Evolutionary conservation across 257 asterid species (phyloP).

Genomic region (Thymus mandschuricus): DNA sequence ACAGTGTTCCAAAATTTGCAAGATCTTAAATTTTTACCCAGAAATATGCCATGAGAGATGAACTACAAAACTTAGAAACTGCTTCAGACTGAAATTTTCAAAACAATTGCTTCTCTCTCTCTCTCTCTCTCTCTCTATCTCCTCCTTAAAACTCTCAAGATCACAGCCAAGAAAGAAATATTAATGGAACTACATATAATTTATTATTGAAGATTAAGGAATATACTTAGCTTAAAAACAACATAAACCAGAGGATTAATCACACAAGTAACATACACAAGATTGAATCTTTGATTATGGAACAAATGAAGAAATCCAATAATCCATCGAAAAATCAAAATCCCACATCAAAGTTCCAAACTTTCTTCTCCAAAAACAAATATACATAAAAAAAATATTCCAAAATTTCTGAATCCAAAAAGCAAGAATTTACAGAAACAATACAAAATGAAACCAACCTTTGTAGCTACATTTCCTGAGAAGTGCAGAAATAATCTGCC

Average conservation of each 20-base stretch:
- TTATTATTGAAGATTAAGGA: too few species aligned
- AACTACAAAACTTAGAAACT: background rate
- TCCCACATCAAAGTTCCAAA: constrained; percentile 21
- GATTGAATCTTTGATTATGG: constrained; percentile 21
- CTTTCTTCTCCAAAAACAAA: background rate
- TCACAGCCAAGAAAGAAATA: background rate
- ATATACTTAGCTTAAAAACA: background rate
- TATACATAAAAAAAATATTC: background rate
- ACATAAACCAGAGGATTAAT: background rate
- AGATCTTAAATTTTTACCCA: background rate
- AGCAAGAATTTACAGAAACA: background rate
- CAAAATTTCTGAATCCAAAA: constrained; percentile 22
- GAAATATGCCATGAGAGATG: background rate
- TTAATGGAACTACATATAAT: too few species aligned
- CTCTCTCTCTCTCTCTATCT: too few species aligned
- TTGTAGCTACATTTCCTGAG: constrained; percentile 93
- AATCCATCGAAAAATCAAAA: constrained; percentile 17
- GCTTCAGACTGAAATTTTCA: background rate
- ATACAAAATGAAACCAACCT: constrained; percentile 50
- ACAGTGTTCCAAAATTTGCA: background rate
- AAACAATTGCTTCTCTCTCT: background rate
- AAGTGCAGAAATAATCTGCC: constrained; percentile 94
- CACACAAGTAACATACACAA: constrained; percentile 25
- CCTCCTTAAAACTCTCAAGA: constrained; percentile 1
- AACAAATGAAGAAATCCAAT: constrained; percentile 15